Evolutionary conservation across 306 rosid genomes (phyloP).

Genomic region (Alnus glutinosa): DNA sequence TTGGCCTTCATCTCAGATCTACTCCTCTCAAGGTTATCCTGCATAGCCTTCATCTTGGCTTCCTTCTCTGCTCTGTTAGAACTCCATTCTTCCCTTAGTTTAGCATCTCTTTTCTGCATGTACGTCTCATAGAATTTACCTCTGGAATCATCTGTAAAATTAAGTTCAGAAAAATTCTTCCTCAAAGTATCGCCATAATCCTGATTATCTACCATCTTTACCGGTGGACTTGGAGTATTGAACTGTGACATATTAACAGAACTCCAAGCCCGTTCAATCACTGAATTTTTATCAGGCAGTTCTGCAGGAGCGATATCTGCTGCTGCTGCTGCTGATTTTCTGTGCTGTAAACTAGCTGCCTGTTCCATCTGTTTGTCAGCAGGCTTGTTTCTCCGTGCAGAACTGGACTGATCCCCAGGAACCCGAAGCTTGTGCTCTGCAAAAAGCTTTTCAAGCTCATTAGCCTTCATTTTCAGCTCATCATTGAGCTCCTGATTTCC

Average conservation of each 20-base stretch:
- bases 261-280: slow-evolving; percentile 44
- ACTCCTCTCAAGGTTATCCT: slow-evolving; percentile 84
- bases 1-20: slow-evolving; percentile 80
- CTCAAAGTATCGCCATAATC: slow-evolving; percentile 52
- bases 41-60: slow-evolving; percentile 95
- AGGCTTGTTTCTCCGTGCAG: slow-evolving; percentile 64
- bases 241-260: slow-evolving; percentile 38
- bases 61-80: slow-evolving; percentile 84
- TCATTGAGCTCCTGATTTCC: slow-evolving; percentile 90
- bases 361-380: slow-evolving; percentile 53
- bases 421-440: slow-evolving; percentile 96
- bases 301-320: slow-evolving; percentile 54
- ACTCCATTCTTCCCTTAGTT: slow-evolving; percentile 85
- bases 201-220: slow-evolving; percentile 44
- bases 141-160: slow-evolving; percentile 68
- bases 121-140: slow-evolving; percentile 86
- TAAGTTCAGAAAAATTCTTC: slow-evolving; percentile 55
- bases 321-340: slow-evolving; percentile 43
- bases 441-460: slow-evolving; percentile 95
- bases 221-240: slow-evolving; percentile 31
- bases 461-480: slow-evolving; percentile 92
- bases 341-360: slow-evolving; percentile 42
- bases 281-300: slow-evolving; percentile 37
- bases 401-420: slow-evolving; percentile 81
- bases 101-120: slow-evolving; percentile 93